phyloP scores from a whole-genome alignment of 768 basidiomycete species.

The Mycena polygramma region DNA sequence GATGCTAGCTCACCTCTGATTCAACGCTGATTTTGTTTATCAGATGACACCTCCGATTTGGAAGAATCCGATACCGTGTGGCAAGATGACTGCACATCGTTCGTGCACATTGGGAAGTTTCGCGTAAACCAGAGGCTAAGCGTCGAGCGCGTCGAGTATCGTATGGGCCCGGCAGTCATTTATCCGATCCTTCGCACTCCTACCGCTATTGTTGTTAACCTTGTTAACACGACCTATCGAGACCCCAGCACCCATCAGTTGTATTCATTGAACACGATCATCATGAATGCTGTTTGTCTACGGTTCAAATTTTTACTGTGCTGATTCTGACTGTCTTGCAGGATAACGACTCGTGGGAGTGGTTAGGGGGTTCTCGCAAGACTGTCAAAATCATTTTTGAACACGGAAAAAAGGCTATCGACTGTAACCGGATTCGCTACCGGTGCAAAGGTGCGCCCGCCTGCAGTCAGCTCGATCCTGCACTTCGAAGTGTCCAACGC shows the following conservation, averaged over 20 bases:
- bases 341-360: conserved; percentile 27
- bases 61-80: conserved; percentile 15
- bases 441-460: conserved; percentile 18
- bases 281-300: conserved; percentile 8
- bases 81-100: conserved; percentile 16
- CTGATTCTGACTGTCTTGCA: background rate
- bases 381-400: conserved; percentile 9
- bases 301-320: background rate
- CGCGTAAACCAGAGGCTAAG: conserved; percentile 1
- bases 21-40: background rate
- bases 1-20: background rate
- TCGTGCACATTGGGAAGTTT: background rate
- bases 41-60: background rate
- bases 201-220: conserved; percentile 15
- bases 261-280: background rate
- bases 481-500: conserved; percentile 1
- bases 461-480: conserved; percentile 7
- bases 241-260: background rate
- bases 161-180: conserved; percentile 4
- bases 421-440: background rate
- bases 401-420: background rate
- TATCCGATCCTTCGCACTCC: conserved; percentile 16
- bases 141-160: conserved; percentile 23
- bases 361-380: background rate
- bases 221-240: background rate